Base-by-base conservation (phyloP, 1,284 basidiomycete genomes). In the Omphalotus olearius region DNA sequence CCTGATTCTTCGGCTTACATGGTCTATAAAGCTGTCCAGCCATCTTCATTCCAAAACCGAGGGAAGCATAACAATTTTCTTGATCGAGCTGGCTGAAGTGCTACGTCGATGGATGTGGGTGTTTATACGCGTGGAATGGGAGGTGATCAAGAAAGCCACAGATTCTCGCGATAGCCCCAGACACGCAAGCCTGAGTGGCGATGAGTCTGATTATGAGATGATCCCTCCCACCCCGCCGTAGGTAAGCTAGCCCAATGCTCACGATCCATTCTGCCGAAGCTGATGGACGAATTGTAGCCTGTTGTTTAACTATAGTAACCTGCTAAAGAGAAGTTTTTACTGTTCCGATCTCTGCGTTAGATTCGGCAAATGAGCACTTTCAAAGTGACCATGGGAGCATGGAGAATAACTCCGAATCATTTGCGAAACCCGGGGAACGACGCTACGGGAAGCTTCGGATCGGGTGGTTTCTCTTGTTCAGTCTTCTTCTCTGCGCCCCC, bases 91-190 rank as follows among this genome's bases (percentile, higher is more conserved):
- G 43, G 81, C 95, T 39, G 97, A 99, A 71, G 74, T 99, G 35
- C 62, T 93, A 26, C 75, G 97, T 48, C 70, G 97, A 58, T 98
- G 93, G 90, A 80, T 96, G 69, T 99, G 97, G 97, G 91, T 97
- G 7, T 96, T 98, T 67, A 71, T 99, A 59, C 81, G 97, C 16
- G 83, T 98, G 23, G 97, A 99, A 68, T 98, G 94, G 94, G 93
- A 97, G 70, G 79, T 85, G 10, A 82, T 93, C 48, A 89, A 82
- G 66, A 76, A 67, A 60, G 58, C 56, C 35, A 62, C 39, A 60
- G 50, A 50, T 38, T 55, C 5, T 55, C 48, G 13, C 36, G 50
- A 11, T 51, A n/a, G 45, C 55, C 39, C 23, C 47, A 49, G 57
- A 56, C 30, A 23, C 23, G 45, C 28, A 13, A 37, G 35, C 18